These are phyloP conservation scores for Cryptosporidium canis DNA, from an alignment of 169 alveolate genomes.

Conservation along the genomic window DNA sequence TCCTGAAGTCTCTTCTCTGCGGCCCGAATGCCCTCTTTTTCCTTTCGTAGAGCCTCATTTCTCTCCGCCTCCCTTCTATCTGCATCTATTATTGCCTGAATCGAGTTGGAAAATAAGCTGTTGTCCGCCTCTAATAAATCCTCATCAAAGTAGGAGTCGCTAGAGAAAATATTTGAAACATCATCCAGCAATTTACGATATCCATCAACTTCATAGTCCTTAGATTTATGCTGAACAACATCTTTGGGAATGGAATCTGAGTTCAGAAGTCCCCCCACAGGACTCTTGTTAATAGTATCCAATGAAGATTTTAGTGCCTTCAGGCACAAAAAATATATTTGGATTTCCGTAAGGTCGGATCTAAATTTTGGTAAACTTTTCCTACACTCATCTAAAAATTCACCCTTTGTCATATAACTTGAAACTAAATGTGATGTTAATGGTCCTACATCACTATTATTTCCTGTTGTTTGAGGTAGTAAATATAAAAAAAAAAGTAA, in stretches of 20 bases:
- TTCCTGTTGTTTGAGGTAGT: background rate
- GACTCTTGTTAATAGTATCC: background rate
- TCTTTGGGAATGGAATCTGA: conserved; percentile 37
- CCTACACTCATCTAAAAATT: conserved; percentile 53
- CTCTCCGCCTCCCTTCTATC: background rate
- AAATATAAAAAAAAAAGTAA: background rate
- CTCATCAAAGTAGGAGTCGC: conserved; percentile 42
- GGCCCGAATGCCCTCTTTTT: background rate
- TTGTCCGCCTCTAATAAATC: conserved; percentile 55
- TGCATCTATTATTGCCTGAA: background rate
- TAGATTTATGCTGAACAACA: background rate
- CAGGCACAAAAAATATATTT: conserved; percentile 27
- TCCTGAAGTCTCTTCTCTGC: background rate
- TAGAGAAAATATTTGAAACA: conserved; percentile 43
- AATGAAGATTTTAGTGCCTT: conserved; percentile 29
- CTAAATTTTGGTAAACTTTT: conserved; percentile 17
- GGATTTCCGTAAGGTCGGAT: conserved; percentile 22
- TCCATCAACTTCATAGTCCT: conserved; percentile 1
- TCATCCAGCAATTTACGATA: conserved; percentile 23
- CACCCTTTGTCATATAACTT: conserved; percentile 54
- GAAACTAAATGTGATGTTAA: conserved; percentile 53
- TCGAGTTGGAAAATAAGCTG: conserved; percentile 18
- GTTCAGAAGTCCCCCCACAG: background rate
- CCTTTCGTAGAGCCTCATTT: background rate
- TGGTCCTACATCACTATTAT: background rate